phyloP scores from a whole-genome alignment of 257 asterid species.

The Phtheirospermum japonicum region DNA sequence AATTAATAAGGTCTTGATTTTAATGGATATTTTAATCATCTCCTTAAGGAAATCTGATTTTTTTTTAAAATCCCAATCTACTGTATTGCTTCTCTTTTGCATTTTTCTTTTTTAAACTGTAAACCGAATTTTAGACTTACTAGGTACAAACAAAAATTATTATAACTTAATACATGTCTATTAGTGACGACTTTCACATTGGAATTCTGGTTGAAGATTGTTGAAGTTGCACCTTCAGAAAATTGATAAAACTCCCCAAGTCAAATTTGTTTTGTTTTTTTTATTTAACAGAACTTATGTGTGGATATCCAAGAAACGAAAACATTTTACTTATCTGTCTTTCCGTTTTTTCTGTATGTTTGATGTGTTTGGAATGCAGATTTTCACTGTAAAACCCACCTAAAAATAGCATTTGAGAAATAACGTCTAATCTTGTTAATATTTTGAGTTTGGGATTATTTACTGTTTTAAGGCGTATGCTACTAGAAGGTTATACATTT shows the following conservation, averaged over 20 bases:
- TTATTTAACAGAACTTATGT: not conserved
- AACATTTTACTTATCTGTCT: not conserved
- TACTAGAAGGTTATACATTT: not conserved
- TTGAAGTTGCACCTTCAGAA: not conserved
- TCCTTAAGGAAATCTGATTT: not conserved
- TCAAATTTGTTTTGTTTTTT: too few species aligned
- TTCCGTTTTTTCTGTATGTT: not conserved
- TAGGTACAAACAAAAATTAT: too few species aligned
- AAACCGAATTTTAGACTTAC: not conserved
- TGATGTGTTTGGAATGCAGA: not conserved
- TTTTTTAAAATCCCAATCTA: not conserved
- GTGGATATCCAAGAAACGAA: too few species aligned
- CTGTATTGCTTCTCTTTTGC: not conserved
- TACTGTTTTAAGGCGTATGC: not conserved
- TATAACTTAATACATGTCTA: too few species aligned
- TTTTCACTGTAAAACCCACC: not conserved
- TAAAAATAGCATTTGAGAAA: not conserved
- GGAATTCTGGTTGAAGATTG: too few species aligned
- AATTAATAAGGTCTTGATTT: slow-evolving; percentile 1
- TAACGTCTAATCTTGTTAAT: slow-evolving; percentile 2
- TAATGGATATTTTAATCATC: slow-evolving; percentile 1
- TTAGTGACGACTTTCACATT: too few species aligned
- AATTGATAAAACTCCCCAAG: too few species aligned
- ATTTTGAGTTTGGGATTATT: slow-evolving; percentile 13
- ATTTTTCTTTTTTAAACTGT: not conserved